A percentile compares a stretch with the other conserved stretches of the same genome.
phyloP scores from a whole-genome alignment of 805 yeast genomes.

The Nakazawaea ishiwadae region DNA sequence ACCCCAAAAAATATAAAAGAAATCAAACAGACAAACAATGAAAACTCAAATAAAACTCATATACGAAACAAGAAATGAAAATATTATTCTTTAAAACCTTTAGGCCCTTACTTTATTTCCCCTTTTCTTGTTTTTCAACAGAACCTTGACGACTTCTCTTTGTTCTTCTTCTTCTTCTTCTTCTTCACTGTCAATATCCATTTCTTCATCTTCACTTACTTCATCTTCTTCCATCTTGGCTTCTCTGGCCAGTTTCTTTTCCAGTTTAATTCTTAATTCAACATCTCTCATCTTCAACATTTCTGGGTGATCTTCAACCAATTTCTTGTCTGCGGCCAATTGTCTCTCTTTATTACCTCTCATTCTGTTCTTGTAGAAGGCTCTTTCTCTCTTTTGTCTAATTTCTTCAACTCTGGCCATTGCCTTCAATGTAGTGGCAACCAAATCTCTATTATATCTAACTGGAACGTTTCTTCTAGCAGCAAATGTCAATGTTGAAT shows the following conservation, averaged over 20 bases:
- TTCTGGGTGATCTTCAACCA: slow-evolving; percentile 86
- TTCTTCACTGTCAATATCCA: slow-evolving; percentile 40
- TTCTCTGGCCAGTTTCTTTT: slow-evolving; percentile 61
- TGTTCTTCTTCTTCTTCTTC: slow-evolving; percentile 45
- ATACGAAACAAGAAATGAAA: neutral
- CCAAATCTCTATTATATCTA: slow-evolving; percentile 94
- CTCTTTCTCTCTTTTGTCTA: slow-evolving; percentile 93
- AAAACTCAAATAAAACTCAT: neutral
- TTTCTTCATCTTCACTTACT: slow-evolving; percentile 38
- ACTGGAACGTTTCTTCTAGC: slow-evolving; percentile 98
- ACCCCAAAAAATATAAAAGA: slow-evolving; percentile 1
- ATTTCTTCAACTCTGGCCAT: slow-evolving; percentile 96
- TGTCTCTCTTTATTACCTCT: slow-evolving; percentile 90
- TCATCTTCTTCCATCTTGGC: slow-evolving; percentile 38
- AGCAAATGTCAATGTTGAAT: slow-evolving; percentile 92
- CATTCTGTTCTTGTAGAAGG: slow-evolving; percentile 99
- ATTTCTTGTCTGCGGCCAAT: slow-evolving; percentile 78
- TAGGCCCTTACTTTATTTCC: slow-evolving; percentile 34
- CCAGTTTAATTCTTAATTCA: slow-evolving; percentile 73
- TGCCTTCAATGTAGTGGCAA: slow-evolving; percentile 88
- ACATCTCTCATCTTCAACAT: slow-evolving; percentile 90
- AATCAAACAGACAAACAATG: neutral
- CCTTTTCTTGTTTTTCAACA: slow-evolving; percentile 61
- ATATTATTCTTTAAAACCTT: neutral
- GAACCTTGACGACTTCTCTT: slow-evolving; percentile 44